Evolutionary conservation across 2,329 filamentous ascomycete species (phyloP), one percentile per base, ranked within the genome.

Genomic region (Chaetomiaceae sp.): DNA sequence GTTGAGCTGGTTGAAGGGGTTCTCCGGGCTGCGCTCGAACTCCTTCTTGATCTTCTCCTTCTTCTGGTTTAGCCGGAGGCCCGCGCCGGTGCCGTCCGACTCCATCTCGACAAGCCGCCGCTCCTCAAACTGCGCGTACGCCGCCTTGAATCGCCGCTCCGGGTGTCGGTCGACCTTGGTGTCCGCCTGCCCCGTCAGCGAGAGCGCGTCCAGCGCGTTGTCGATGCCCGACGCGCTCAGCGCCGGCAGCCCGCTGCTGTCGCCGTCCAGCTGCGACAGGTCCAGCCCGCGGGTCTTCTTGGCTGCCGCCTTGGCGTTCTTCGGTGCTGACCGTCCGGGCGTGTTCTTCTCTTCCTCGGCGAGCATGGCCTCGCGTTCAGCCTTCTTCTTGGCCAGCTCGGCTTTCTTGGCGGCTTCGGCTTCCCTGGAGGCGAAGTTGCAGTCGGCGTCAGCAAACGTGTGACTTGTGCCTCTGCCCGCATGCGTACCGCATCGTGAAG

Each of bases 11-110:
- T 95, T 95, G 70, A 95, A 93, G 12, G 93, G 93, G 66, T 98
- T 98, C 59, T 97, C 91, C 1, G 87, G 84, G 60, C 86, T 86
- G 74, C 88, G 94, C 67, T 95, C 86, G 65, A 97, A 98, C 70
- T 97, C 93, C 74, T 95, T 94, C 52, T 79, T 70, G 56, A 95
- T 86, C 61, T 83, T 75, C 53, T 91, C 86, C 60, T 90, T 83
- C 67, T 86, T 84, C 76, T 96, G 90, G 58, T 94, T 80, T 57
- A 86, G 73, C 47, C 90, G 75, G 62, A 97, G 66, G 1, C 88
- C 88, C 47, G 84, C 66, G 17, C 75, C 76, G 56, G 71, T 81
- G 43, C 84, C 86, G 65, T 96, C 89, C 45, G 79, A 71, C 62
- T 91, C 86, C 77, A 96, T 88, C 75, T 97, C 89, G 2, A 80